phyloP scores from a whole-genome alignment of 169 alveolate genomes.

The Eimeria acervulina region DNA sequence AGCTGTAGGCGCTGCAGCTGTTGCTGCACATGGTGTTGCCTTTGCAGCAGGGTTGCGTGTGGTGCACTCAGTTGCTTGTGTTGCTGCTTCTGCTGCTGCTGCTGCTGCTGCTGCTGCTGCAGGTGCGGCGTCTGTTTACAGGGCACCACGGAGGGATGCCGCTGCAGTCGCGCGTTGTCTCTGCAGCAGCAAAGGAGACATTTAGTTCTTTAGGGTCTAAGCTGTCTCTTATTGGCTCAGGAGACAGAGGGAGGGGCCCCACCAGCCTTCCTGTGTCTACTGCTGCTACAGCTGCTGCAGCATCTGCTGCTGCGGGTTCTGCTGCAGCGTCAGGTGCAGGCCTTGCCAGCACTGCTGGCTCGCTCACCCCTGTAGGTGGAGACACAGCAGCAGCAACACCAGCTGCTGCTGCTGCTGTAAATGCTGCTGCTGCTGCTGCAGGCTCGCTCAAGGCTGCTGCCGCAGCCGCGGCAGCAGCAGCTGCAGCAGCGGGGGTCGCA shows the following conservation, averaged over 20 bases:
- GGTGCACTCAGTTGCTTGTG: neutral
- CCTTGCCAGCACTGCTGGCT: neutral
- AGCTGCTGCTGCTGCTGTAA: too few species aligned
- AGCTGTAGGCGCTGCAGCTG: constrained; percentile 10
- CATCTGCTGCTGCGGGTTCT: too few species aligned
- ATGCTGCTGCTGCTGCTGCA: too few species aligned
- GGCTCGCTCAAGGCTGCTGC: too few species aligned
- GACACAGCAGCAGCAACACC: too few species aligned
- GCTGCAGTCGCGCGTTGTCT: constrained; percentile 29
- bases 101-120: too few species aligned
- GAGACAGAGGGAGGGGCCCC: too few species aligned
- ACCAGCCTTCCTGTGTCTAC: neutral
- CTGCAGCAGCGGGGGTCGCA: neutral
- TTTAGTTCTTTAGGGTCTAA: neutral
- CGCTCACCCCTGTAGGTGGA: neutral
- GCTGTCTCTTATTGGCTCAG: too few species aligned
- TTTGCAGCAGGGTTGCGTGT: neutral
- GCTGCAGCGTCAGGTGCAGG: too few species aligned
- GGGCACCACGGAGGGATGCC: constrained; percentile 33
- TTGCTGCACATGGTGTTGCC: neutral
- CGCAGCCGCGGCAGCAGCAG: neutral
- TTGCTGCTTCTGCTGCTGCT: neutral
- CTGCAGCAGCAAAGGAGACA: neutral
- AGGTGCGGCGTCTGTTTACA: constrained; percentile 1
- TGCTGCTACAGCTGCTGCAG: neutral